Conservation (phyloP, 345 rosid genomes). For the Draba incana region DNA sequence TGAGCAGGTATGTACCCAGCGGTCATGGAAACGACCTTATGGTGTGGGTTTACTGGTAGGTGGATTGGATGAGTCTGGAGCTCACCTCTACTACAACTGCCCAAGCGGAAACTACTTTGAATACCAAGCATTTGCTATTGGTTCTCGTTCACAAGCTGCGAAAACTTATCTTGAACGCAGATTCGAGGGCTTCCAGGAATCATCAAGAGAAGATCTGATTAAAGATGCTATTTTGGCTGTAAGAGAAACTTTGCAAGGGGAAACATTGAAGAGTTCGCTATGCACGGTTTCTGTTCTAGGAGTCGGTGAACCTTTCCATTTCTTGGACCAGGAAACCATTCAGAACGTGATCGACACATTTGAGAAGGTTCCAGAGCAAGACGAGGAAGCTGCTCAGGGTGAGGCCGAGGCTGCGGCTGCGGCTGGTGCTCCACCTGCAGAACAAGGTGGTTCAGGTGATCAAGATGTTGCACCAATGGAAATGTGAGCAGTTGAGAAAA, state of each 20-base stretch:
- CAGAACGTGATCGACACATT: slow-evolving; percentile 84
- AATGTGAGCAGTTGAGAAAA: slow-evolving; percentile 45
- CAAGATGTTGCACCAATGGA: slow-evolving; percentile 89
- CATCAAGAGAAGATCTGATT: slow-evolving; percentile 82
- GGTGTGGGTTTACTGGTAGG: slow-evolving; percentile 95
- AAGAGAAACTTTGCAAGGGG: slow-evolving; percentile 95
- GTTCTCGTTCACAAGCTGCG: slow-evolving; percentile 99
- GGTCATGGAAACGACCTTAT: slow-evolving; percentile 97
- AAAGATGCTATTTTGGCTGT: slow-evolving; percentile 93
- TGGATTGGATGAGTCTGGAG: slow-evolving; percentile 94
- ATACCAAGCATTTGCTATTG: slow-evolving; percentile 96
- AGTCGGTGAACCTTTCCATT: slow-evolving; percentile 79
- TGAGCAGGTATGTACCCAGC: slow-evolving; percentile 90
- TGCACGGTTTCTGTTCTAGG: slow-evolving; percentile 94
- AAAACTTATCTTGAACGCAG: slow-evolving; percentile 95
- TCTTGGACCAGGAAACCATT: slow-evolving; percentile 80
- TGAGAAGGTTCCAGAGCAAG: slow-evolving; percentile 69
- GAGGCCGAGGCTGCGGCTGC: slow-evolving; percentile 43
- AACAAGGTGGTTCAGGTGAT: slow-evolving; percentile 42
- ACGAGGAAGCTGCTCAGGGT: slow-evolving; percentile 52
- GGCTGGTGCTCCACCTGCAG: slow-evolving; percentile 46
- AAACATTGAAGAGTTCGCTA: slow-evolving; percentile 79
- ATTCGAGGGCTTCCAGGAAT: slow-evolving; percentile 70
- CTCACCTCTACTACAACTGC: slow-evolving; percentile 97
- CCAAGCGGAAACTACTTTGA: slow-evolving; percentile 99